Evolutionary conservation across 805 yeast genomes (phyloP), one percentile per base, ranked within the genome.

Genomic region (Saccharomycopsis oosterbeekiorum): DNA sequence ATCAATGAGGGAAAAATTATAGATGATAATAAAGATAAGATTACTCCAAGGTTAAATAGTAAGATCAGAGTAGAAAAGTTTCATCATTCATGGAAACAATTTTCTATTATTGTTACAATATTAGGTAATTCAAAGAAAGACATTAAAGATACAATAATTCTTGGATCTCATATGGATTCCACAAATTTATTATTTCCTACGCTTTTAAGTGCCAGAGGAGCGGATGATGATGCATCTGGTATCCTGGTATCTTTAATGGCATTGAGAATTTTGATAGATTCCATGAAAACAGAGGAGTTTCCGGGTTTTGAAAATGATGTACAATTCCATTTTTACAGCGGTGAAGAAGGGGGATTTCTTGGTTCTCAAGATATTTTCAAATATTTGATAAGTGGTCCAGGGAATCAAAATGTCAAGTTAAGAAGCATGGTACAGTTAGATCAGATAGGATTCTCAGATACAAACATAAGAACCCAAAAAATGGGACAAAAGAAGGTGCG

Each of bases 161-260:
- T 93, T 47, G 97, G 97, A 1, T 88, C 96, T 29, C 98, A 93
- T 74, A 88, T 86, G 69, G 98, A 93, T 70, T 86, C 96, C 1
- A 79, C 85, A 65, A 90, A 89, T 70, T 75, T 89, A 60, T 66
- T 88, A 53, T 78, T 88, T 61, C 97, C 97, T 10, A 78, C 78
- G 54, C 64, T 84, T 19, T 69, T 87, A 65, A 78, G 83, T 26
- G 89, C 97, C 0, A 97, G 97, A 1, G 98, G 98, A 2, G 97
- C 97, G 2, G 98, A 93, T 70, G 98, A 93, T 70, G 88, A 92
- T 71, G 96, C 96, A 1, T 83, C 92, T 2, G 98, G 97, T 10
- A 86, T 92, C 4, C 84, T 86, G 3, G 86, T 96, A 1, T 80
- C 82, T 39, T 72, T 91, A 60, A 96, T 91, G 55, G 26, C 34